Evolutionary conservation across 2,329 filamentous ascomycete genomes (phyloP), one percentile per base, ranked within the genome.

Genomic region (Aspergillus sp.): DNA sequence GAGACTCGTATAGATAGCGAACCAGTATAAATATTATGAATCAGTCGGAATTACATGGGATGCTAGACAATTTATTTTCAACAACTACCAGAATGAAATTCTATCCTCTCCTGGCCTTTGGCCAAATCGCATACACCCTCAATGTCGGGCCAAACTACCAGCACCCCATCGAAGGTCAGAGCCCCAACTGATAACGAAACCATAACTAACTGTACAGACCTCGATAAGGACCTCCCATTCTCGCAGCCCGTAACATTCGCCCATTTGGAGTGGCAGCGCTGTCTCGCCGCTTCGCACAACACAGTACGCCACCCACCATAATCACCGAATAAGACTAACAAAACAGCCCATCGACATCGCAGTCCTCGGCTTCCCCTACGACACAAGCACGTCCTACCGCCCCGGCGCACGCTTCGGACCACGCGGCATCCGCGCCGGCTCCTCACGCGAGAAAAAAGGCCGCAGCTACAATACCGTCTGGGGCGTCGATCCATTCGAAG

Each of bases 341-440:
- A 1, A 37, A 0, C 35, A 37, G 35, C 35, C 35, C 15, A 15
- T 70, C 17, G 70, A 71, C 55, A 72, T 73, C 52, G 66, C 63
- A 9, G 60, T 73, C 49, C 59, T 73, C 11, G 72, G 71, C 11
- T 64, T 72, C 49, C 72, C 71, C 9, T 74, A 68, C 55, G 71
- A 74, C 57, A 73, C 70, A 4, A 64, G 66, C 15, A 68, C 66
- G 0, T 69, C 66, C 27, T 74, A 72, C 57, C 65, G 70, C 3
- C 67, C 69, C 3, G 69, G 70, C 17, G 67, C 70, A 15, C 62
- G 71, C 11, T 71, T 73, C 45, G 71, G 71, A 4, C 71, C 71
- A 3, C 64, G 67, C 6, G 69, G 65, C 1, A 71, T 72, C 45
- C 68, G 71, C 11, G 65, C 68, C 6, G 69, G 62, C 24, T 70